Percentiles rank a stretch among this genome's conserved stretches.
phyloP scores from a whole-genome alignment of 1,284 basidiomycete species.

The Sphagnurus paluster region DNA sequence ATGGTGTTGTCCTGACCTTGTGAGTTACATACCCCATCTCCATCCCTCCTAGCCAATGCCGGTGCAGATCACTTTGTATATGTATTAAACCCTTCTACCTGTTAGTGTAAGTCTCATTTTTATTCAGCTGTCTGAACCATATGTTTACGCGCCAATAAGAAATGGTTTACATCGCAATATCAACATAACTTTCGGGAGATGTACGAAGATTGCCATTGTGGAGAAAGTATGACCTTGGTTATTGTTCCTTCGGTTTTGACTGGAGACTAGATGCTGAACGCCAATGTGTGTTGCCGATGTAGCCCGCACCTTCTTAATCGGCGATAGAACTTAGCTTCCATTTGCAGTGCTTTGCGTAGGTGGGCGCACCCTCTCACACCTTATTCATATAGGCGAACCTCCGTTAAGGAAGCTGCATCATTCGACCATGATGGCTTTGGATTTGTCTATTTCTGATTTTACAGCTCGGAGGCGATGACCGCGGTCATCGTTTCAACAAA shows the following conservation, averaged over 20 bases:
- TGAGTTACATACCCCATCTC: neutral
- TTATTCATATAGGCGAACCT: neutral
- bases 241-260: neutral
- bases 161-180: too few relatives aligned
- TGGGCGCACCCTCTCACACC: slow-evolving; percentile 5
- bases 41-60: neutral
- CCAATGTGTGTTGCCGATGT: neutral
- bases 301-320: neutral
- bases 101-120: too few relatives aligned
- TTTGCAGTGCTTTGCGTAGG: slow-evolving; percentile 8
- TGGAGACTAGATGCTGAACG: neutral
- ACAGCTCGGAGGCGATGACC: neutral
- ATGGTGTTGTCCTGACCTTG: slow-evolving; percentile 8
- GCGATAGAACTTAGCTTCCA: slow-evolving; percentile 9
- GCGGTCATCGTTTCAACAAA: neutral
- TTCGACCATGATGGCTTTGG: slow-evolving; percentile 1
- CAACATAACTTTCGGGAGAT: too few relatives aligned
- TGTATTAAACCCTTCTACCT: too few relatives aligned
- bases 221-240: too few relatives aligned
- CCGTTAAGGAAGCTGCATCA: neutral
- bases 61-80: neutral
- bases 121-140: too few relatives aligned
- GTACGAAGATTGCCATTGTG: too few relatives aligned
- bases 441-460: slow-evolving; percentile 3
- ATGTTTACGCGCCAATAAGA: too few relatives aligned